Evolutionary conservation across 108 stramenopile genomes (phyloP), one percentile per base, ranked within the genome.

Genomic region (Nannochloropsis gaditana): DNA sequence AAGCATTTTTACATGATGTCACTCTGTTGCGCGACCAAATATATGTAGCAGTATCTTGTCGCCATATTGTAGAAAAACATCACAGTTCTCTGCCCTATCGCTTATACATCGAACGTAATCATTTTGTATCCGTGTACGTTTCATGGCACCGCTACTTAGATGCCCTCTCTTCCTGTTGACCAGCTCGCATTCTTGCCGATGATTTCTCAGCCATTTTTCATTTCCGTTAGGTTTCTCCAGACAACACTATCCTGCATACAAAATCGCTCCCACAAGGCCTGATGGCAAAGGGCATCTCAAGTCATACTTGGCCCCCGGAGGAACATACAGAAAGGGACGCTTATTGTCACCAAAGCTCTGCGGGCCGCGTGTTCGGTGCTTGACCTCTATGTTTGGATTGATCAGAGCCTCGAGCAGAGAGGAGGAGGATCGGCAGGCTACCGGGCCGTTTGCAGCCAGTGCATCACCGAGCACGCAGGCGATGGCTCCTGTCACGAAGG

Each of bases 371-470:
- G 59, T n/a, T 6, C 59, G 15, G 19, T 73, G 59, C 59, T 73
- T 73, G 59, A 73, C 59, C 6, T 73, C 59, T n/a, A 73, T n/a
- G 59, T 73, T n/a, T 15, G 59, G 59, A n/a, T 73, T 73, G 59
- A 73, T 15, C 3, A 73, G 59, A n/a, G 59, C 15, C 59, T 73
- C 19, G n/a, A 73, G 59, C 59, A 73, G n/a, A n/a, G 59, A n/a
- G 59, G 59, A 73, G n/a, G 59, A 73, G 59, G 59, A 73, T 73
- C 59, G 15, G n/a, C 59, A 73, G 6, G 59, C 59, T 2, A 73
- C 59, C 19, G 59, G 59, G 3, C 59, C 59, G 19, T n/a, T n/a
- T 15, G 59, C 59, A n/a, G 59, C 59, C 59, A 73, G 59, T 15
- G 59, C 59, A 73, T 73, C 59, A 6, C 59, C 6, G 19, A 73